Evolutionary conservation across 345 rosid species (phyloP).

Genomic region (Linum tenue): DNA sequence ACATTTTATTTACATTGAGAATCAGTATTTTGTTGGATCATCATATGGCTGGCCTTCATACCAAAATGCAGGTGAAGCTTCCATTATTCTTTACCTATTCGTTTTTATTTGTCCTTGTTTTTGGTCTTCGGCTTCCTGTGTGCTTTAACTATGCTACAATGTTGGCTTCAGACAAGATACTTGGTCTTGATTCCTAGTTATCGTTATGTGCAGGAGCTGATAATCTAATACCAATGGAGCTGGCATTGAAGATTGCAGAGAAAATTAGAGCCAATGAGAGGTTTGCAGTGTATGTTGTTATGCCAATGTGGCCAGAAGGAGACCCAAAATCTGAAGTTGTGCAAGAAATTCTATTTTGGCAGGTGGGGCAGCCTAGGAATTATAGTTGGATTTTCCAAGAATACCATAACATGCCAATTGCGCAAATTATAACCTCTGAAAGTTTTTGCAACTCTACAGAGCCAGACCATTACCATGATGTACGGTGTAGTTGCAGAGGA

Average conservation of each 20-base stretch:
- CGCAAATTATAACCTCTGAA: background rate
- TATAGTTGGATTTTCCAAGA: background rate
- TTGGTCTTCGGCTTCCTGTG: background rate
- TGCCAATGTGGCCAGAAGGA: conserved; percentile 99
- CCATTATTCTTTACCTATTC: background rate
- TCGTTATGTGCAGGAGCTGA: conserved; percentile 65
- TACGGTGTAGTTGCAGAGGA: conserved; percentile 48
- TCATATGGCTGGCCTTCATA: conserved; percentile 94
- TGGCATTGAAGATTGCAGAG: conserved; percentile 83
- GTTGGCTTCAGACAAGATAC: background rate
- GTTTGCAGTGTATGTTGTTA: conserved; percentile 74
- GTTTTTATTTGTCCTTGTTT: background rate
- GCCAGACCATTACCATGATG: conserved; percentile 94
- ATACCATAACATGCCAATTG: background rate
- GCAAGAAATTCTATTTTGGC: conserved; percentile 97
- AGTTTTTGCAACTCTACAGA: conserved; percentile 35
- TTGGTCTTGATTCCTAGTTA: background rate
- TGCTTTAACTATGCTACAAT: background rate
- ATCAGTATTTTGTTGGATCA: conserved; percentile 96
- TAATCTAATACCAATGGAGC: conserved; percentile 88
- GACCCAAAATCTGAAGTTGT: conserved; percentile 63
- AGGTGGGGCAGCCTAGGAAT: conserved; percentile 36
- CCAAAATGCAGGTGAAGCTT: conserved; percentile 61
- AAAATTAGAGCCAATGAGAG: conserved; percentile 85
- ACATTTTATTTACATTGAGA: conserved; percentile 90